Base-by-base conservation (phyloP, 2,329 filamentous ascomycete genomes). In the Penicillium carneum region DNA sequence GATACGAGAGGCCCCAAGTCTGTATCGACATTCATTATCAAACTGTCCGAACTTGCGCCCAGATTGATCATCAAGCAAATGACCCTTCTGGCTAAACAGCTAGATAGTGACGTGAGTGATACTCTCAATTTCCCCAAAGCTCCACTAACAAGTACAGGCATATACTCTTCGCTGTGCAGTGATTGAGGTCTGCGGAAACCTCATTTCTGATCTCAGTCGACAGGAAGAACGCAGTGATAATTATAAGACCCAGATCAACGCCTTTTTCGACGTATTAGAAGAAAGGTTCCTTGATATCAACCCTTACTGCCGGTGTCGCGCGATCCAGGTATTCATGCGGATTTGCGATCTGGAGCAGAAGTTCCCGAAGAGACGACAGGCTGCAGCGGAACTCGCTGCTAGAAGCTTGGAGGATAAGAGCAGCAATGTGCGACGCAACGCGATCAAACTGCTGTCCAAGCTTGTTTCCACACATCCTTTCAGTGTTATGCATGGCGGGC, bases 241-340 rank as follows among this genome's bases (percentile, higher is more conserved):
- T 75, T 90, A 94, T 81, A 96, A 97, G 77, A 92, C 90, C 0
- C 95, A 99, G 75, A 90, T 99, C 63, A 95, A 96, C 68, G 93
- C 93, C 20, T 99, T 98, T 75, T 98, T 98, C 72, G 94, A 98
- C 71, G 93, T 98, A 0, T 83, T 99, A 2, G 93, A 99, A 74
- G 94, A 98, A 79, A 88, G 95, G 12, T 99, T 99, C 78, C 84
- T 98, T 51, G 95, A 99, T 71, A 87, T 97, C 72, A 99, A 98
- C 77, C 96, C 95, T 0, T 99, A 98, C 79, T 97, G 93, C 75
- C 87, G 95, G 72, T 96, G 91, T 78, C 86, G 94, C 69, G 88
- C 92, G 2, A 91, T 99, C 62, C 95, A 99, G 74, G 95, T 98
- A 3, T 97, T 95, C 72, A 87, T 91, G 79, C 94, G 89, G 73